phyloP scores from a whole-genome alignment of 2,329 filamentous ascomycete species.

The Allantophomopsis lycopodina region DNA sequence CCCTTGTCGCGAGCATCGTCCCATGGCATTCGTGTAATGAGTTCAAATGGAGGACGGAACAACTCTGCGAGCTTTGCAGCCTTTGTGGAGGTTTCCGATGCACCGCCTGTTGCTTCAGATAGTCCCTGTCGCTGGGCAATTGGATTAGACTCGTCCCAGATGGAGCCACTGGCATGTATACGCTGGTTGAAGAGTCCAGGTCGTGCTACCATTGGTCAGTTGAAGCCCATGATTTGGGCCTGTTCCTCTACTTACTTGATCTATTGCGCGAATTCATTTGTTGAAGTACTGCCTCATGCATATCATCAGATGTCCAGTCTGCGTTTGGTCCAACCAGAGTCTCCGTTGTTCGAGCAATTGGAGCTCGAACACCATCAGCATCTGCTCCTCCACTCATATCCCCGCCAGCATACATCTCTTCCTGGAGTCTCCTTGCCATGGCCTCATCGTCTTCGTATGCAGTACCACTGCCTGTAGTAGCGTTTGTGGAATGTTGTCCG shows the following conservation, averaged over 20 bases:
- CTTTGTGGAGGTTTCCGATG: conserved; percentile 53
- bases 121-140: conserved; percentile 34
- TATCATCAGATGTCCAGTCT: conserved; percentile 29
- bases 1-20: conserved; percentile 74
- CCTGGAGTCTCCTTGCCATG: conserved; percentile 81
- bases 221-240: neutral
- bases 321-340: conserved; percentile 63
- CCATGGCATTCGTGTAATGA: conserved; percentile 73
- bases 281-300: conserved; percentile 10
- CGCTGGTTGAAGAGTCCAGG: conserved; percentile 60
- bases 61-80: conserved; percentile 75
- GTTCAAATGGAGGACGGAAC: conserved; percentile 81
- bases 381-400: conserved; percentile 26
- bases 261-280: conserved; percentile 16
- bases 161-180: conserved; percentile 26
- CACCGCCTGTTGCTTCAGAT: conserved; percentile 47
- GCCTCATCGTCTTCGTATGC: conserved; percentile 81
- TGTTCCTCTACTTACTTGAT: conserved; percentile 6
- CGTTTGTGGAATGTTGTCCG: conserved; percentile 19
- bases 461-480: conserved; percentile 28
- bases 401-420: conserved; percentile 66
- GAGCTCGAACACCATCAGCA: conserved; percentile 63
- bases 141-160: conserved; percentile 31
- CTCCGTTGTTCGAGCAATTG: conserved; percentile 83
- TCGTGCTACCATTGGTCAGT: conserved; percentile 15